These are phyloP conservation scores for Stemphylium lycopersici DNA, from an alignment of 2,329 filamentous ascomycete species.

Conservation along the genomic window DNA sequence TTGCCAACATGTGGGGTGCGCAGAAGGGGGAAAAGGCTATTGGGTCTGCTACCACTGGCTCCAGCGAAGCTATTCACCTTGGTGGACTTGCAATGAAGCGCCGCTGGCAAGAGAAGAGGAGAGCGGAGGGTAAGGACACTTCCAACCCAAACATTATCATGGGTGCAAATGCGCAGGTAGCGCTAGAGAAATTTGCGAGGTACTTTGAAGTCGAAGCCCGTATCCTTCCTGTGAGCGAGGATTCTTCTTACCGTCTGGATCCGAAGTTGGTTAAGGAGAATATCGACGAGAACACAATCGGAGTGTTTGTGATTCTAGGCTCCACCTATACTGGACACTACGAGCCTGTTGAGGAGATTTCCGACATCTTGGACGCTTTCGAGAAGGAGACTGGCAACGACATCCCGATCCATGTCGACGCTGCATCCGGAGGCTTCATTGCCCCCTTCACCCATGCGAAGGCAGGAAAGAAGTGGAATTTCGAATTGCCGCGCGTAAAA, in stretches of 20 bases:
- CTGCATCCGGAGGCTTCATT: slow-evolving; percentile 66
- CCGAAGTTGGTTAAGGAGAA: slow-evolving; percentile 68
- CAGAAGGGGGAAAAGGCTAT: slow-evolving; percentile 68
- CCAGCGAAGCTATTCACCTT: slow-evolving; percentile 73
- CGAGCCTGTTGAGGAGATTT: slow-evolving; percentile 72
- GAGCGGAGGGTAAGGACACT: slow-evolving; percentile 65
- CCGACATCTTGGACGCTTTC: slow-evolving; percentile 67
- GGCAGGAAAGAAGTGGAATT: slow-evolving; percentile 67
- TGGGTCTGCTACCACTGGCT: slow-evolving; percentile 73
- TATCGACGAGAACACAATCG: slow-evolving; percentile 77
- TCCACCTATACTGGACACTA: slow-evolving; percentile 77
- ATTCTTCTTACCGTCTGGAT: slow-evolving; percentile 67
- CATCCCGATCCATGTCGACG: slow-evolving; percentile 71
- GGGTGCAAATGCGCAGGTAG: slow-evolving; percentile 75
- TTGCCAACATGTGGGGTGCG: slow-evolving; percentile 70
- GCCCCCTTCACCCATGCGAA: slow-evolving; percentile 65
- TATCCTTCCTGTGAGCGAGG: slow-evolving; percentile 67
- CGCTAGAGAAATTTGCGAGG: slow-evolving; percentile 73
- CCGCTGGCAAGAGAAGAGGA: slow-evolving; percentile 71
- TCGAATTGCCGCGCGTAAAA: slow-evolving; percentile 66
- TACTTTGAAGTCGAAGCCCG: slow-evolving; percentile 76
- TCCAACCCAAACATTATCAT: slow-evolving; percentile 74
- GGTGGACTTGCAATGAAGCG: slow-evolving; percentile 71
- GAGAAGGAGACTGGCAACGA: slow-evolving; percentile 66
- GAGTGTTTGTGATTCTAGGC: slow-evolving; percentile 74